phyloP scores from a whole-genome alignment of 139 green algal genomes.

The Haematococcus lacustris region DNA sequence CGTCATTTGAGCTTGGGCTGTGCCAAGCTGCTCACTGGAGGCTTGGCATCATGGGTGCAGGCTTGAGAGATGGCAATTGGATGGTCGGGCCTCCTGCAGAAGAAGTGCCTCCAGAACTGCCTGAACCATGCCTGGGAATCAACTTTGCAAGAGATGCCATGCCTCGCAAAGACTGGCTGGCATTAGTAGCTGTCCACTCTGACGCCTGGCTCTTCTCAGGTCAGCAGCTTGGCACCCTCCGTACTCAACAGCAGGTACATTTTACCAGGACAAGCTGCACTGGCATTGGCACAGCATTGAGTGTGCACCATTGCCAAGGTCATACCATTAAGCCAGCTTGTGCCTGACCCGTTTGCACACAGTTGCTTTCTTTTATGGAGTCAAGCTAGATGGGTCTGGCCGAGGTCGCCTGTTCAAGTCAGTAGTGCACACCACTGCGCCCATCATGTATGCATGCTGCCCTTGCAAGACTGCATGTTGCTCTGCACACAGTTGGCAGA shows the following conservation, averaged over 20 bases:
- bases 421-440: slow-evolving; percentile 24
- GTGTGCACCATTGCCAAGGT: no score
- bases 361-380: slow-evolving; percentile 94
- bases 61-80: slow-evolving; percentile 77
- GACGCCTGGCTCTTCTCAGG: slow-evolving; percentile 93
- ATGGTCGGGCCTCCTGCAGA: slow-evolving; percentile 87
- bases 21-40: background rate
- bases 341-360: no score
- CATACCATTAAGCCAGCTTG: no score
- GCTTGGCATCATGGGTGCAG: slow-evolving; percentile 18
- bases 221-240: no score
- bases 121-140: slow-evolving; percentile 94
- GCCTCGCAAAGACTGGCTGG: slow-evolving; percentile 87
- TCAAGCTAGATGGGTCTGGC: slow-evolving; percentile 76
- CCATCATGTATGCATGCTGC: slow-evolving; percentile 45
- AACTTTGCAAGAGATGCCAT: slow-evolving; percentile 97
- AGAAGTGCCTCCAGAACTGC: slow-evolving; percentile 95
- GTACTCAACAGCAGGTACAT: no score
- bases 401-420: slow-evolving; percentile 47
- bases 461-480: no score
- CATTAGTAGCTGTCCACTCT: slow-evolving; percentile 91
- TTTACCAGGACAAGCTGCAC: no score
- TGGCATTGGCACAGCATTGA: no score
- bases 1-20: no score
- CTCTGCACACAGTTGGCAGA: no score